These are phyloP conservation scores for Sedum album DNA, from an alignment of 164 flowering plant species.

Conservation along the genomic window DNA sequence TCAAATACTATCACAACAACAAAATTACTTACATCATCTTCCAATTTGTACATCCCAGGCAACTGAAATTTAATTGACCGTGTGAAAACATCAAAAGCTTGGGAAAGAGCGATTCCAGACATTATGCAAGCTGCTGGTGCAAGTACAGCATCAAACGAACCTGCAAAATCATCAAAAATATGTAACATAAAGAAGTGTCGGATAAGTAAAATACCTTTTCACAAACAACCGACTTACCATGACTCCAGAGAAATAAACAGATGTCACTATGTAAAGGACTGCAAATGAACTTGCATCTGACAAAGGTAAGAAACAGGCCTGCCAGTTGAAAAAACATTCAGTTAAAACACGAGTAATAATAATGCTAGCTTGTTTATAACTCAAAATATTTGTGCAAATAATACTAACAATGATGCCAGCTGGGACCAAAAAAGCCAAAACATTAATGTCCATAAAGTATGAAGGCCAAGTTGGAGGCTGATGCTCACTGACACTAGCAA, in stretches of 20 bases:
- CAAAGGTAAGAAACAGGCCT: conserved; percentile 56
- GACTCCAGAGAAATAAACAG: conserved; percentile 99
- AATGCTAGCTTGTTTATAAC: background rate
- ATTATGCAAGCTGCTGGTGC: conserved; percentile 99
- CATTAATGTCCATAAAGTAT: conserved; percentile 98
- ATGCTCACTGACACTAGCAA: conserved; percentile 99
- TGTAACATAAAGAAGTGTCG: background rate
- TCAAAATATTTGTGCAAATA: background rate
- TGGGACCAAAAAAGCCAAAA: conserved; percentile 96
- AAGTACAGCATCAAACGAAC: conserved; percentile 98
- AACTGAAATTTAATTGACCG: conserved; percentile 79
- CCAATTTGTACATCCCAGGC: conserved; percentile 23
- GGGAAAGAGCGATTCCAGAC: conserved; percentile 98
- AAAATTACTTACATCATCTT: conserved; percentile 40
- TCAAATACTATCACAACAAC: background rate
- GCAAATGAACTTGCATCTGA: conserved; percentile 98
- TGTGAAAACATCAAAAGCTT: conserved; percentile 83
- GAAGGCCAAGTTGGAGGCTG: conserved; percentile 99
- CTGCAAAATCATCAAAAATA: conserved; percentile 26
- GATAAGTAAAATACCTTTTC: conserved; percentile 1
- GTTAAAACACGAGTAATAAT: background rate
- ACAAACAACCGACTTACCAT: conserved; percentile 49
- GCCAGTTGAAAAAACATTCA: conserved; percentile 17
- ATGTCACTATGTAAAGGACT: conserved; percentile 79
- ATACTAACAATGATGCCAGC: conserved; percentile 93